Conservation (phyloP, 257 asterid genomes). For the Solanum pennellii region DNA sequence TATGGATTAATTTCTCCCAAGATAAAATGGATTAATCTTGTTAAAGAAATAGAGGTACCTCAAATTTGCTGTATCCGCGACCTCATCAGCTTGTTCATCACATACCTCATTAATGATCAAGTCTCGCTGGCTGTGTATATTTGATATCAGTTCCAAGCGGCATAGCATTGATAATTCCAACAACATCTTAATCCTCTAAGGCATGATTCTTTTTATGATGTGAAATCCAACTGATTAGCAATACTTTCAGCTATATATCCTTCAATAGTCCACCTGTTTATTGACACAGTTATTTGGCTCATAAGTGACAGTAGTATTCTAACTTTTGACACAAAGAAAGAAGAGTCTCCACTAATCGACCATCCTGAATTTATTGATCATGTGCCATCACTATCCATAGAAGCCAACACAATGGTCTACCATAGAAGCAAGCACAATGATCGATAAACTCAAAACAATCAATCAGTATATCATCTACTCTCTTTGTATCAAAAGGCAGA, state of each 20-base stretch:
- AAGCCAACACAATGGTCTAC: background rate
- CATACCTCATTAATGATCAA: background rate
- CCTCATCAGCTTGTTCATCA: background rate
- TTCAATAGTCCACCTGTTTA: background rate
- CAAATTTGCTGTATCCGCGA: background rate
- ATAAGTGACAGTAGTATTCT: background rate
- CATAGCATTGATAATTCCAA: background rate
- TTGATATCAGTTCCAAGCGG: background rate
- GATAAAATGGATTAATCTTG: too few relatives aligned
- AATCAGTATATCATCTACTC: background rate
- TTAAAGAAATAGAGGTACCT: too few relatives aligned
- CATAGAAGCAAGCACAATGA: background rate
- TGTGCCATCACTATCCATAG: background rate
- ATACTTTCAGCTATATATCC: background rate
- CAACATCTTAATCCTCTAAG: background rate
- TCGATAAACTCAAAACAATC: background rate
- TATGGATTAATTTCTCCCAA: too few relatives aligned
- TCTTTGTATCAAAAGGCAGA: background rate
- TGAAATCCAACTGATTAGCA: background rate
- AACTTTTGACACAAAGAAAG: background rate
- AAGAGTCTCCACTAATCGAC: background rate
- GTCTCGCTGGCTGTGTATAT: background rate
- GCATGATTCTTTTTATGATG: background rate
- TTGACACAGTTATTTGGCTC: background rate
- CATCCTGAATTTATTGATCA: background rate